These are phyloP conservation scores for Xylariaceae sp. DNA, from an alignment of 2,329 filamentous ascomycete genomes.

Conservation along the genomic window DNA sequence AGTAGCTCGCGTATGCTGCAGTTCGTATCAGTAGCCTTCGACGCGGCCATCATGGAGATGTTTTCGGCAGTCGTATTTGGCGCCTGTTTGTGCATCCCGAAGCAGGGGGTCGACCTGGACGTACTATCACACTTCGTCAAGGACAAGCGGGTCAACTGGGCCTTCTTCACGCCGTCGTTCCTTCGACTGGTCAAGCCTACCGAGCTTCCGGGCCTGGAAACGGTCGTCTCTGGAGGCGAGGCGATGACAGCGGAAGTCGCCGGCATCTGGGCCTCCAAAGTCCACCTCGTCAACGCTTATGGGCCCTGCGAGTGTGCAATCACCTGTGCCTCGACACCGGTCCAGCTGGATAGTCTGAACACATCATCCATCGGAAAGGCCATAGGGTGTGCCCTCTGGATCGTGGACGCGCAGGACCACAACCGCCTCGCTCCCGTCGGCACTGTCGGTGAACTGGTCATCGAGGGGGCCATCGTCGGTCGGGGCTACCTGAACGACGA, in stretches of 20 bases:
- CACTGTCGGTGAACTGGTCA: constrained; percentile 16
- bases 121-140: constrained; percentile 26
- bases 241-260: constrained; percentile 27
- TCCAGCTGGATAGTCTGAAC: constrained; percentile 11
- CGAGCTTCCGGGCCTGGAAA: constrained; percentile 18
- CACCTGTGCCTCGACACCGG: constrained; percentile 1
- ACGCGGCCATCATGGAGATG: constrained; percentile 34
- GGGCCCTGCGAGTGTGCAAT: constrained; percentile 13
- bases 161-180: constrained; percentile 22
- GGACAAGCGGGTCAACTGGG: constrained; percentile 16
- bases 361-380: constrained; percentile 14
- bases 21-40: constrained; percentile 33
- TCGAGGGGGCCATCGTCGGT: constrained; percentile 32
- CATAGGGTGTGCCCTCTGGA: constrained; percentile 25
- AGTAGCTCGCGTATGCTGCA: constrained; percentile 14
- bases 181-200: constrained; percentile 18
- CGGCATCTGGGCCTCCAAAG: constrained; percentile 11
- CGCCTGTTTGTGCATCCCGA: constrained; percentile 35
- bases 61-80: constrained; percentile 33
- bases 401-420: constrained; percentile 30
- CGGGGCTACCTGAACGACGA: constrained; percentile 35
- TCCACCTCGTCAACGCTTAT: constrained; percentile 13
- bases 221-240: constrained; percentile 23
- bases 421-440: constrained; percentile 20
- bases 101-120: constrained; percentile 32